These are phyloP conservation scores for Lanmaoa pseudosensibilis DNA, from an alignment of 768 basidiomycete species.

Conservation along the genomic window DNA sequence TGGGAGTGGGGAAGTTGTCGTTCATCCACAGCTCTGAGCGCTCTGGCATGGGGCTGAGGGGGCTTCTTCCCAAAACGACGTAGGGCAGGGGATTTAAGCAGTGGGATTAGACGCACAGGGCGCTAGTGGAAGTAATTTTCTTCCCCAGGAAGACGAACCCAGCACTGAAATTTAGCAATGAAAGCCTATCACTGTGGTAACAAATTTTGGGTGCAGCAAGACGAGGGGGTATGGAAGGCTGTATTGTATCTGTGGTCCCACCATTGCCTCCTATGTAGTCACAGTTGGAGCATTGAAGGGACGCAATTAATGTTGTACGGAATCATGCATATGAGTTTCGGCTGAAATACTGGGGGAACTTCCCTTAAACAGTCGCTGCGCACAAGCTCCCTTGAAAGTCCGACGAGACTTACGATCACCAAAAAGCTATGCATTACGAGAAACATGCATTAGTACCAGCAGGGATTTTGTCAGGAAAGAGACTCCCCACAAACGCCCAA, in stretches of 20 bases:
- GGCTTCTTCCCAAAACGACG: neutral
- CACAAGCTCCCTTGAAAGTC: neutral
- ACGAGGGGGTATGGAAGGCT: neutral
- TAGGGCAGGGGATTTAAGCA: neutral
- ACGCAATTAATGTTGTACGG: neutral
- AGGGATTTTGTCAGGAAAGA: no score
- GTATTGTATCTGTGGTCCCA: neutral
- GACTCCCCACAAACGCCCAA: no score
- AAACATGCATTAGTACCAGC: no score
- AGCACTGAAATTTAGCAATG: neutral
- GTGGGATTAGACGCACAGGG: neutral
- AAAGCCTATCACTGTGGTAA: neutral
- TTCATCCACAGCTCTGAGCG: neutral
- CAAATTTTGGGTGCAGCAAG: neutral
- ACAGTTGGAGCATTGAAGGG: neutral
- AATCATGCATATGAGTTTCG: neutral
- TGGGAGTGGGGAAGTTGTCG: conserved; percentile 15
- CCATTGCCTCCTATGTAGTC: conserved; percentile 1
- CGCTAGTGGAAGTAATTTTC: neutral
- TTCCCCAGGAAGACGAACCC: neutral
- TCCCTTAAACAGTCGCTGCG: neutral
- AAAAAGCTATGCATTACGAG: no score
- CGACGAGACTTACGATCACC: neutral
- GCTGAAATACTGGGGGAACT: neutral
- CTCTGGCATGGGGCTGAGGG: conserved; percentile 14